Evolutionary conservation across 768 basidiomycete genomes (phyloP).

Genomic region (Lactarius hengduanensis): DNA sequence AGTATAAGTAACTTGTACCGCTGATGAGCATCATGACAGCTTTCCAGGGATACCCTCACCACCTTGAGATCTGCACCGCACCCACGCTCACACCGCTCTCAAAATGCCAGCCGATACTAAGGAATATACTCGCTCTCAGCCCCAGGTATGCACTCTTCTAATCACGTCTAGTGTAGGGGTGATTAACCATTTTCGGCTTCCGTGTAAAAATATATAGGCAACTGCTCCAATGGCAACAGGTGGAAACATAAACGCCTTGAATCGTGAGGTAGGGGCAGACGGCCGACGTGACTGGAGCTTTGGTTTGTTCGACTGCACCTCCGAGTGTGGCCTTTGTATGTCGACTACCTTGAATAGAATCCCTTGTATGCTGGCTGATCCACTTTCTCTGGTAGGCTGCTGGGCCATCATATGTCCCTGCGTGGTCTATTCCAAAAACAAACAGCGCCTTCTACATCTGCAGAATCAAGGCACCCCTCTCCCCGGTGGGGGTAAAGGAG

Average conservation of each 20-base stretch:
- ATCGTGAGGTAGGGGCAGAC: constrained; percentile 29
- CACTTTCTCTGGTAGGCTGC: constrained; percentile 32
- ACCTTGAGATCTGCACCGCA: background rate
- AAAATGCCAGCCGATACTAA: background rate
- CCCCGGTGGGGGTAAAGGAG: constrained; percentile 39
- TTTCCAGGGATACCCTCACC: background rate
- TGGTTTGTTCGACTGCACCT: constrained; percentile 32
- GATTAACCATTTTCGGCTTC: background rate
- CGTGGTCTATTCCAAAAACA: constrained; percentile 42
- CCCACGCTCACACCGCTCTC: background rate
- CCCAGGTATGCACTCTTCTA: background rate
- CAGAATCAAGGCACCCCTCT: constrained; percentile 38
- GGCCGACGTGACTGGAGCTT: constrained; percentile 39
- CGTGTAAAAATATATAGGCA: background rate
- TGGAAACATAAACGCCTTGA: constrained; percentile 30
- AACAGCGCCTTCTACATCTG: constrained; percentile 42
- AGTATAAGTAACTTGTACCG: too few species aligned
- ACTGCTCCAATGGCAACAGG: constrained; percentile 10
- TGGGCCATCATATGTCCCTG: constrained; percentile 44
- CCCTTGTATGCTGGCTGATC: constrained; percentile 23
- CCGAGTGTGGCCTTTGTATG: constrained; percentile 34
- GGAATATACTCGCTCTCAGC: background rate
- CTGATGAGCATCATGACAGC: background rate
- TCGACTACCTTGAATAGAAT: constrained; percentile 1
- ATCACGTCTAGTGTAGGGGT: background rate